A percentile compares a stretch with the other conserved stretches of the same genome.
Conservation (phyloP, 2,329 filamentous ascomycete species). For the Elsinoe perseae region DNA sequence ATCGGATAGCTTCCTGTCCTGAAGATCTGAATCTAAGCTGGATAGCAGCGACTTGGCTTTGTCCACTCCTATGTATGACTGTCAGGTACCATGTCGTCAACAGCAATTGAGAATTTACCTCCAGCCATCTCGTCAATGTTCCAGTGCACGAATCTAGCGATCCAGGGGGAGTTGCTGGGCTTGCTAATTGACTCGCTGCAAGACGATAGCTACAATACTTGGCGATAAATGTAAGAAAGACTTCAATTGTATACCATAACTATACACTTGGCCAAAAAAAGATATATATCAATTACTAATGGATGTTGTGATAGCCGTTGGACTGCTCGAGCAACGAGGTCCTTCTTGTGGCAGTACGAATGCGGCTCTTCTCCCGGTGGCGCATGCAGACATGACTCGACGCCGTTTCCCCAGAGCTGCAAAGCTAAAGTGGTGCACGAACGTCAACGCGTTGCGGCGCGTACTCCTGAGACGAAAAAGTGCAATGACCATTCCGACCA, state of each 20-base stretch:
- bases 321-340: conserved; percentile 7
- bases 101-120: neutral
- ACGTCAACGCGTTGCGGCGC: conserved; percentile 5
- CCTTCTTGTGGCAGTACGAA: neutral
- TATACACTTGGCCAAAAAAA: no score
- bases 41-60: conserved; percentile 13
- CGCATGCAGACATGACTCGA: neutral
- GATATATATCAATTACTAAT: neutral
- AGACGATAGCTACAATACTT: no score
- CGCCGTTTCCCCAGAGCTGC: neutral
- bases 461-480: conserved; percentile 5
- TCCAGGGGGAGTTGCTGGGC: no score
- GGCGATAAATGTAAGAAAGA: no score
- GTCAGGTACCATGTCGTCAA: neutral
- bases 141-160: no score
- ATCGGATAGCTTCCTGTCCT: conserved; percentile 48
- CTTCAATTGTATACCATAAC: no score
- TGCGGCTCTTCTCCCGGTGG: neutral
- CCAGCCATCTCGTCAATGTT: neutral
- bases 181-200: no score
- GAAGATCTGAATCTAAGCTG: conserved; percentile 54
- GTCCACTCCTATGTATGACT: neutral
- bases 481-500: conserved; percentile 17
- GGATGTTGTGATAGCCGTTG: conserved; percentile 5
- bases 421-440: conserved; percentile 2